Base-by-base conservation (phyloP, 2,329 filamentous ascomycete genomes). In the Colletotrichum musae region DNA sequence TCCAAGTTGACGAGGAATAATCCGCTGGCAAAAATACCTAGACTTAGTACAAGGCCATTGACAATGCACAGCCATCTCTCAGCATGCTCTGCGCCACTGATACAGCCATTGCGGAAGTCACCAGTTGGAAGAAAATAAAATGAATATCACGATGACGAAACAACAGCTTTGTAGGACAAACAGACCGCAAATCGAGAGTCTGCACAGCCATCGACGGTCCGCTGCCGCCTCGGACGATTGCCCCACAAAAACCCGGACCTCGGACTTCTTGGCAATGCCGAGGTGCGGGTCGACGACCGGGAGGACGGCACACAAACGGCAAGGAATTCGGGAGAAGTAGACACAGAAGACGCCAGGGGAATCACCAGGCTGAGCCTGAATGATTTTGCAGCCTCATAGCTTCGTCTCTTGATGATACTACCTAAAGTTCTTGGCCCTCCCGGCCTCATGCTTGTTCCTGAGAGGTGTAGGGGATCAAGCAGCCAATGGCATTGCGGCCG, bases 181-280 rank as follows among this genome's bases (percentile, higher is more conserved):
- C 16, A 16, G 2, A 43, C 47, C n/a, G 41, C 26, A 48, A 18
- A 58, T 50, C 57, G 47, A 26, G 48, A 45, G 6, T 28, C 15
- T 43, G 48, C 9, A 43, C 12, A 4, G 6, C 10, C 58, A 62
- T 62, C 43, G 16, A 36, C 5, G 5, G 32, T 21, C 59, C 52
- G 52, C n/a, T n/a, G 26, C 32, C 39, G 24, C 15, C 1, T 54
- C 65, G 69, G 65, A 48, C 12, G 13, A 15, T 2, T 0, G 52
- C 5, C 58, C 61, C 61, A 64, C 47, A 32, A 51, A 51, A 62
- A 12, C 50, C 66, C 66, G 70, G 57, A 41, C 60, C 53, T 70
- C 69, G 69, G 69, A 58, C 66, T 71, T 71, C 69, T 71, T 65
- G 58, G 69, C 61, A 70, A 52, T 57, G 62, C 70, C 66, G 63